Conservation (phyloP, 257 asterid species). For the Galeopsis tetrahit region DNA sequence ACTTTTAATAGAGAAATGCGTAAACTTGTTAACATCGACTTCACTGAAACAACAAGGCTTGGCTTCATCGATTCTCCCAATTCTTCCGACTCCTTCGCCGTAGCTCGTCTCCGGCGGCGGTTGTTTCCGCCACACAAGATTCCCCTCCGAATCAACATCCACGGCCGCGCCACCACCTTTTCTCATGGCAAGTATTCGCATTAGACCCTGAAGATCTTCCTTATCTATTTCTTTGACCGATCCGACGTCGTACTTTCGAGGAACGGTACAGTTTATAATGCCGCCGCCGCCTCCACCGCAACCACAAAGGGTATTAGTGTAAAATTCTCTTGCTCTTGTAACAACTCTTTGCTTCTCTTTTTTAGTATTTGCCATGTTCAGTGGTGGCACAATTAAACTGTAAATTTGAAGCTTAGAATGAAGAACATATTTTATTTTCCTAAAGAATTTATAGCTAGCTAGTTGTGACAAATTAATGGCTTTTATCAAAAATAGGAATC, state of each 20-base stretch:
- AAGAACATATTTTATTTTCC: not conserved
- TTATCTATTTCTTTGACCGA: slow-evolving; percentile 23
- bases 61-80: slow-evolving; percentile 68
- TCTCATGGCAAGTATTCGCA: slow-evolving; percentile 31
- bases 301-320: slow-evolving; percentile 29
- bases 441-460: not conserved
- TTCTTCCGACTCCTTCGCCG: slow-evolving; percentile 57
- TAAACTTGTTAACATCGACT: slow-evolving; percentile 34
- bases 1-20: not conserved
- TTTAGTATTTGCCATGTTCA: slow-evolving; percentile 10
- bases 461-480: not conserved
- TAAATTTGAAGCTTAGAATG: not conserved
- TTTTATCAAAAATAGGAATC: not conserved
- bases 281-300: slow-evolving; percentile 30
- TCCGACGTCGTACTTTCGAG: not conserved
- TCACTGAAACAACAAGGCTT: slow-evolving; percentile 54
- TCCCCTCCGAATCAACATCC: slow-evolving; percentile 47
- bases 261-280: slow-evolving; percentile 35
- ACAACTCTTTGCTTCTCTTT: slow-evolving; percentile 25
- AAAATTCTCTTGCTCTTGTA: slow-evolving; percentile 32
- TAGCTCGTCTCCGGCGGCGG: slow-evolving; percentile 46
- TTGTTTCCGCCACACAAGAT: slow-evolving; percentile 42
- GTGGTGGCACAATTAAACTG: not conserved
- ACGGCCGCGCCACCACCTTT: slow-evolving; percentile 40
- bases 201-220: slow-evolving; percentile 38